Base-by-base conservation (phyloP, 2,329 filamentous ascomycete species). In the Fusarium sp. region DNA sequence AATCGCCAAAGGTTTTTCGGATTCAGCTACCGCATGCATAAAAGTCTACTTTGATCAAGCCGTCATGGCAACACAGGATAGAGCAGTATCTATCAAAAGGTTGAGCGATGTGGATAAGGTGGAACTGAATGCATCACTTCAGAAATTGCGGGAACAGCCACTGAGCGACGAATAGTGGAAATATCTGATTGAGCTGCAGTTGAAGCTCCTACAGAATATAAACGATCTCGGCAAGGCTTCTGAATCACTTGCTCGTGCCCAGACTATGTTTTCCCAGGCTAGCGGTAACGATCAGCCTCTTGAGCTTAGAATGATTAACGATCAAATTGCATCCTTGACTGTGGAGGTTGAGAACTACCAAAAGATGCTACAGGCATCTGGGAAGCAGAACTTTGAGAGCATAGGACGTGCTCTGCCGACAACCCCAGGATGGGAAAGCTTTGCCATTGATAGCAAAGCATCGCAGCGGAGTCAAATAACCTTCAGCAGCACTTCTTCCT, bases 381-480 rank as follows among this genome's bases (percentile, higher is more conserved):
- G 46, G n/a, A 2, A 8, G 3, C 30, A 14, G n/a, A 23, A 49
- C 15, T 23, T 14, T 13, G 30, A 49, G 5, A 17, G 7, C 2
- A 18, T 13, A 4, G 13, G 3, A 1, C 5, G 5, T 12, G 3
- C 15, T 7, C 33, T 23, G 1, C 11, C 13, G 23, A 10, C 11
- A 23, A 10, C 30, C 7, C n/a, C 46, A 7, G n/a, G 30, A 0
- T 49, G 30, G 46, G 46, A 33, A 20, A 35, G 15, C 15, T 23
- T 49, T 11, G 6, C 11, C 30, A 11, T 49, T 23, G 20, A 14
- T 2, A 35, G 7, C 14, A 15, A 8, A 3, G 7, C 15, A 35
- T 33, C 2, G n/a, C 6, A 1, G 15, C 30, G 33, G n/a, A 5
- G n/a, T 7, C 30, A 49, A 23, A 13, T 30, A 33, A 18, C 2